Conservation (phyloP, 805 yeast genomes). For the Candida cerambycidarum region DNA sequence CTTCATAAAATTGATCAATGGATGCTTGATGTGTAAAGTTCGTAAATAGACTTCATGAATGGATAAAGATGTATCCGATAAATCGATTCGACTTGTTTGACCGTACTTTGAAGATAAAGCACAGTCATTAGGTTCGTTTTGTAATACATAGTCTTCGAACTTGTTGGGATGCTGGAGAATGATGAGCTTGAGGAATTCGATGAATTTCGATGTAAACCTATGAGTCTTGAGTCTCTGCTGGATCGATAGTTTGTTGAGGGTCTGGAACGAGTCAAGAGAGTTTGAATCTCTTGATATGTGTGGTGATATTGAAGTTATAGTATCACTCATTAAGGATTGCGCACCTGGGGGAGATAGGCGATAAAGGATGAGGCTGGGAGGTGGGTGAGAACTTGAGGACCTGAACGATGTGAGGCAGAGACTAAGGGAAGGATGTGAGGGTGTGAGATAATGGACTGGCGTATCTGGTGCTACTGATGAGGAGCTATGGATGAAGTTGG, state of each 20-base stretch:
- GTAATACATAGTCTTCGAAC: constrained; percentile 44
- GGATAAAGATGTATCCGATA: constrained; percentile 24
- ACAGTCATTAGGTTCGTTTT: constrained; percentile 54
- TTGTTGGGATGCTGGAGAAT: constrained; percentile 21
- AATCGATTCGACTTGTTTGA: constrained; percentile 37
- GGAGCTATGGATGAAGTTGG: no score
- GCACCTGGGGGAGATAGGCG: no score
- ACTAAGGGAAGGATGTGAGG: no score
- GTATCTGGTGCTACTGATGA: no score
- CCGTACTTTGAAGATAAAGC: constrained; percentile 52
- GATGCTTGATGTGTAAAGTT: constrained; percentile 51
- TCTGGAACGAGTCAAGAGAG: constrained; percentile 3
- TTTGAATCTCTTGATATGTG: constrained; percentile 1
- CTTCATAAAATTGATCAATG: constrained; percentile 33
- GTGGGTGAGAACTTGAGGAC: no score
- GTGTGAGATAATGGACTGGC: no score
- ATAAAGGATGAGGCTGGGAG: no score
- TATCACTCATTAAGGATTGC: constrained; percentile 2
- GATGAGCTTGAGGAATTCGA: constrained; percentile 23
- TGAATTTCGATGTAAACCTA: background rate
- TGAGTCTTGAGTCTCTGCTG: background rate
- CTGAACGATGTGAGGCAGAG: no score
- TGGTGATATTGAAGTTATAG: constrained; percentile 4
- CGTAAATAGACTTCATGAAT: constrained; percentile 37
- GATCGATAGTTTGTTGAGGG: constrained; percentile 1